These are phyloP conservation scores for Chlamydomonas sphaeroides DNA, from an alignment of 139 green algal species.

Conservation along the genomic window DNA sequence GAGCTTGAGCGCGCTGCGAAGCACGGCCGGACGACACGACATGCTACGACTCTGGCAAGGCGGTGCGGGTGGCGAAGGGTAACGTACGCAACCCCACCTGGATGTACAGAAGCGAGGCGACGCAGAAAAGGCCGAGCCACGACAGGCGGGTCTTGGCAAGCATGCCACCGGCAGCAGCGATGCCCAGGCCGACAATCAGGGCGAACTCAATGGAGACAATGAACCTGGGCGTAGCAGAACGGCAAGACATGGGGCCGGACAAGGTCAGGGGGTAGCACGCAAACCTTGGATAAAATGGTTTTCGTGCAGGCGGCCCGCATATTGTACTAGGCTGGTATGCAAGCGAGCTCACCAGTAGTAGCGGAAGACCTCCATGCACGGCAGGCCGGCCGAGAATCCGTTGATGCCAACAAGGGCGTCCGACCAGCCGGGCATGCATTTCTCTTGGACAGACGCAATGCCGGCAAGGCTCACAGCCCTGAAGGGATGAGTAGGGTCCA, in stretches of 20 bases:
- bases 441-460: slow-evolving; percentile 8
- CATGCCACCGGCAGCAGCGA: neutral
- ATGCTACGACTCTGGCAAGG: too few species aligned
- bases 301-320: neutral
- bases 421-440: neutral
- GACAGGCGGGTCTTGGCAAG: slow-evolving; percentile 6
- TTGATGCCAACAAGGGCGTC: neutral
- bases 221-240: too few species aligned
- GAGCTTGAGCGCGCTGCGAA: too few species aligned
- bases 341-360: slow-evolving; percentile 38
- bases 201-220: slow-evolving; percentile 8
- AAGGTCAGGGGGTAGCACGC: too few species aligned
- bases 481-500: neutral
- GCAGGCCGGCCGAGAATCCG: slow-evolving; percentile 14
- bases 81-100: too few species aligned
- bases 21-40: too few species aligned
- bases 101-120: slow-evolving; percentile 41
- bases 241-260: too few species aligned
- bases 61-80: too few species aligned
- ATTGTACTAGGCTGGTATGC: too few species aligned
- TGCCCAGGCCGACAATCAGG: slow-evolving; percentile 15
- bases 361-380: slow-evolving; percentile 9
- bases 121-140: slow-evolving; percentile 22
- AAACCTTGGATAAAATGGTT: too few species aligned
- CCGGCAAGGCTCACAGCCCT: slow-evolving; percentile 30